Evolutionary conservation across 2,329 filamentous ascomycete species (phyloP), one percentile per base, ranked within the genome.

Genomic region (Penicillium sp.): DNA sequence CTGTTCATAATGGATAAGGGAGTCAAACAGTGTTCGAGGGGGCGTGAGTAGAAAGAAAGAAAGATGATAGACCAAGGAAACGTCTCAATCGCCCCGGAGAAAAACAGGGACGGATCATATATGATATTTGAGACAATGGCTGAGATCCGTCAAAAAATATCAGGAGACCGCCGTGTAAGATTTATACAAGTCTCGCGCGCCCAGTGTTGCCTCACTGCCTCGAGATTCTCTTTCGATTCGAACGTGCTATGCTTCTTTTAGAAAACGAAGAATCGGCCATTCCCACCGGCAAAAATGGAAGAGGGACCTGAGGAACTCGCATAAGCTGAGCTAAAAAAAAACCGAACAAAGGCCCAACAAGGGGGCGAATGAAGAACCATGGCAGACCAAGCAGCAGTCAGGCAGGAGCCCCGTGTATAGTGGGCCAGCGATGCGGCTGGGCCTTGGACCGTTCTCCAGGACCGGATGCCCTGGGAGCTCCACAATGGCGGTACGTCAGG

Each of bases 1-100:
- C 62, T 69, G 28, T 66, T 65, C 63, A 70, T 69, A 20, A 47
- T 61, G 48, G 50, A 9, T 10, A 11, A 52, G 44, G 46, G 27
- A 44, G 42, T 27, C 28, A 38, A 56, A 27, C 13, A 50, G 31
- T n/a, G 18, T 18, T 47, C 53, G 51, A 47, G 47, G 41, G 53
- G 46, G 46, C 24, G 28, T 40, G 44, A 41, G 25, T 2, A 35
- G 24, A 14, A 31, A 40, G 5, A 45, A n/a, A 14, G n/a, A 22
- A 11, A 28, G 13, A 10, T n/a, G 14, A 41, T 27, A 10, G 22
- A 10, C 22, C 36, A 28, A 39, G 25, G 14, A 20, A 14, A 11
- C 1, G 8, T 30, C 16, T 22, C 31, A 27, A 13, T n/a, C 20
- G 44, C 22, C 30, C 41, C 44, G 14, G 18, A 46, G 20, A 50